These are phyloP conservation scores for Leishmania tarentolae DNA, from an alignment of 208 protist species.

Conservation along the genomic window DNA sequence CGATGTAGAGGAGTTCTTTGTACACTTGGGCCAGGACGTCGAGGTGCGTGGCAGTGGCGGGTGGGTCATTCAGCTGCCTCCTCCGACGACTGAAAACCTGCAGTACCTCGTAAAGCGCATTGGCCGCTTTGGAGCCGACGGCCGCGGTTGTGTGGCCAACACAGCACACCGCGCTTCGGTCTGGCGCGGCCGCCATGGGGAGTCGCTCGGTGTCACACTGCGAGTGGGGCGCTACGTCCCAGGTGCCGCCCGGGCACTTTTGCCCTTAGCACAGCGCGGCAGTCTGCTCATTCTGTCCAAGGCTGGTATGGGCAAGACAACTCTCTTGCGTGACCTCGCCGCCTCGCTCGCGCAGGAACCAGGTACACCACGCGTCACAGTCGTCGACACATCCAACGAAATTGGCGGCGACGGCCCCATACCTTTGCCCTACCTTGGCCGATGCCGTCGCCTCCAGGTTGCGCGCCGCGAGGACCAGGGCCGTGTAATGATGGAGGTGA, in stretches of 20 bases:
- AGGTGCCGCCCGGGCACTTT: conserved; percentile 59
- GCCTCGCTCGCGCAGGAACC: conserved; percentile 60
- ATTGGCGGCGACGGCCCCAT: conserved; percentile 92
- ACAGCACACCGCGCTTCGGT: conserved; percentile 80
- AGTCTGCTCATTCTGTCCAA: conserved; percentile 90
- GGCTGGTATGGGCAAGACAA: conserved; percentile 94
- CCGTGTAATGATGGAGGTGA: conserved; percentile 84
- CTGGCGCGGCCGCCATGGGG: conserved; percentile 71
- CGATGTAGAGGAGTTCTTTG: conserved; percentile 77
- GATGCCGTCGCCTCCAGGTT: conserved; percentile 91
- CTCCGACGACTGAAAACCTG: conserved; percentile 57
- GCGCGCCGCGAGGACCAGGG: conserved; percentile 63
- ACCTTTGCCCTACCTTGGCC: conserved; percentile 86
- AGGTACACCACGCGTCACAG: conserved; percentile 60
- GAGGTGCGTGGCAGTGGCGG: conserved; percentile 63
- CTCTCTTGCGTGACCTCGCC: conserved; percentile 89
- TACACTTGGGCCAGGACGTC: conserved; percentile 77
- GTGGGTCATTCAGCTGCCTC: conserved; percentile 61
- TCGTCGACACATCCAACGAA: conserved; percentile 96
- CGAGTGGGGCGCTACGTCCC: conserved; percentile 84
- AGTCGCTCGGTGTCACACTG: conserved; percentile 86
- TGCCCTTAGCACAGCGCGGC: conserved; percentile 57
- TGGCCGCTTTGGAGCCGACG: conserved; percentile 76
- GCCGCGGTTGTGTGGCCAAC: conserved; percentile 66
- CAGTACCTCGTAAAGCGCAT: conserved; percentile 52